These are phyloP conservation scores for Thelephora terrestris DNA, from an alignment of 1,284 basidiomycete genomes.

Conservation along the genomic window DNA sequence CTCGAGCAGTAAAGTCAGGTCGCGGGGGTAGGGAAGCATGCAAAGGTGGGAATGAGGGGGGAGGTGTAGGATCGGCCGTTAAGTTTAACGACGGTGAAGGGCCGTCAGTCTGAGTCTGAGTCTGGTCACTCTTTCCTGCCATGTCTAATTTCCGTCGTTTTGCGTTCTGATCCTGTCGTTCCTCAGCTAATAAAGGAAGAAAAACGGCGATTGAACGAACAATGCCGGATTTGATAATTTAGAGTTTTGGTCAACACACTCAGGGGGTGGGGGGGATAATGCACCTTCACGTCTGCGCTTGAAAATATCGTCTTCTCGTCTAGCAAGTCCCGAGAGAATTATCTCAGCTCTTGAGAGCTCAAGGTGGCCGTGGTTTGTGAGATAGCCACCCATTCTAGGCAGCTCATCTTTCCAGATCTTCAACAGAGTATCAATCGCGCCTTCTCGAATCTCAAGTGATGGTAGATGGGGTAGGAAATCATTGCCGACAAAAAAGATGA, in stretches of 20 bases:
- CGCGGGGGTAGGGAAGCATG: constrained; percentile 33
- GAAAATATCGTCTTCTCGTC: constrained; percentile 94
- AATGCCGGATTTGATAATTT: constrained; percentile 1
- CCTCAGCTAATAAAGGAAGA: constrained; percentile 56
- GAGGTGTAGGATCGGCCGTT: constrained; percentile 33
- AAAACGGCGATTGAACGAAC: constrained; percentile 3
- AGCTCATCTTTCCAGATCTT: constrained; percentile 94
- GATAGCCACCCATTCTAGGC: constrained; percentile 91
- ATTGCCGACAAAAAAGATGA: constrained; percentile 99
- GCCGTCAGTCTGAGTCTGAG: constrained; percentile 21
- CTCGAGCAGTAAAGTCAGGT: constrained; percentile 60
- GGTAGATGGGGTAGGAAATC: constrained; percentile 99
- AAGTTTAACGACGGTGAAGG: constrained; percentile 47
- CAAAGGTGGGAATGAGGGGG: constrained; percentile 37
- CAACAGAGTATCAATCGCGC: constrained; percentile 94
- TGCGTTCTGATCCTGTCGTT: constrained; percentile 82
- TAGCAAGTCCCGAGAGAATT: constrained; percentile 90
- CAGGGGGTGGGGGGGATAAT: constrained; percentile 20
- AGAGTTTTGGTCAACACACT: neutral
- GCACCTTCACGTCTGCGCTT: constrained; percentile 82
- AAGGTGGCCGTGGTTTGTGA: constrained; percentile 90
- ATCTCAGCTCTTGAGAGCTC: constrained; percentile 83
- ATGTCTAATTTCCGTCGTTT: constrained; percentile 80
- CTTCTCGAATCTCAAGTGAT: constrained; percentile 96
- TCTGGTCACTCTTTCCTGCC: constrained; percentile 13